phyloP scores from a whole-genome alignment of 2,329 filamentous ascomycete genomes.

The Xylaria polymorpha region DNA sequence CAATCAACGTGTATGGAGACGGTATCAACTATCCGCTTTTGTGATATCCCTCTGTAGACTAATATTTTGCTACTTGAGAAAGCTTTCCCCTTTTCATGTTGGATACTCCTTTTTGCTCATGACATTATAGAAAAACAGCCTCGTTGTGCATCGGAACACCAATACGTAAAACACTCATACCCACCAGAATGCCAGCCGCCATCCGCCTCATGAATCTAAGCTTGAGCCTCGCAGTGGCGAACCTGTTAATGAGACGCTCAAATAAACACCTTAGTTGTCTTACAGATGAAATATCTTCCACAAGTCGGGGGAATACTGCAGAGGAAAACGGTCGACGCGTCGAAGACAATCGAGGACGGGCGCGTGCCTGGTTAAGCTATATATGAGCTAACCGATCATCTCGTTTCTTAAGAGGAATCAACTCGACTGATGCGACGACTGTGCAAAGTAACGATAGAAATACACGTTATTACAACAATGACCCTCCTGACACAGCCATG shows the following conservation, averaged over 20 bases:
- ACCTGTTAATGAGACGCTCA: not conserved
- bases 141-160: not conserved
- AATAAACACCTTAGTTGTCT: not conserved
- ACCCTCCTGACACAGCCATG: not conserved
- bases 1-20: not conserved
- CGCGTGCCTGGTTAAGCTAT: not conserved
- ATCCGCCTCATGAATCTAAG: not conserved
- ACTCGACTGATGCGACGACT: not conserved
- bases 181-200: constrained; percentile 7
- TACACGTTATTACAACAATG: constrained; percentile 24
- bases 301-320: not conserved
- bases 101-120: not conserved
- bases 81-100: not conserved
- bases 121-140: not conserved
- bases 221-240: not conserved
- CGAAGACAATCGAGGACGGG: not conserved
- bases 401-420: not conserved
- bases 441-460: constrained; percentile 22
- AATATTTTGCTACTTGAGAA: not conserved
- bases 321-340: not conserved
- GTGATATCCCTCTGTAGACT: not conserved
- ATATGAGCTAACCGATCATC: not conserved
- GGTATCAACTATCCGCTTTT: not conserved
- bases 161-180: not conserved
- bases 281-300: not conserved